These are phyloP conservation scores for Primulina eburnea DNA, from an alignment of 257 asterid species.

Conservation along the genomic window DNA sequence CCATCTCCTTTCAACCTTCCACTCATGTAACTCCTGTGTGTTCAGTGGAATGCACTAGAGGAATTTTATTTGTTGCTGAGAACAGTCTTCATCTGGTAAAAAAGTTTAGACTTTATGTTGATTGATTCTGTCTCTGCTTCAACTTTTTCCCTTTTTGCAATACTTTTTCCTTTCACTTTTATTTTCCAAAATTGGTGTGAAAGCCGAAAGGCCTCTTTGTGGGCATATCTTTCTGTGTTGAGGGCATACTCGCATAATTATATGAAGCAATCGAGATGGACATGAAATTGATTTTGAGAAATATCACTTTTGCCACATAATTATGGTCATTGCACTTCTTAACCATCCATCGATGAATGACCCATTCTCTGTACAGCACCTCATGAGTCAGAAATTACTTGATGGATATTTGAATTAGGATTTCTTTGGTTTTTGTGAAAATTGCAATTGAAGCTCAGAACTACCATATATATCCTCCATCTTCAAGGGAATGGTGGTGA, in stretches of 20 bases:
- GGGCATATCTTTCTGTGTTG: background rate
- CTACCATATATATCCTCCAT: background rate
- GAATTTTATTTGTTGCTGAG: conserved; percentile 91
- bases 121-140: conserved; percentile 10
- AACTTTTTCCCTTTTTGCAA: background rate
- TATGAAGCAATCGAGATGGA: background rate
- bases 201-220: background rate
- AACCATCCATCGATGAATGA: background rate
- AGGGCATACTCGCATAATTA: conserved; percentile 1
- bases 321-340: background rate
- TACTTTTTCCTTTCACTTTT: conserved; percentile 15
- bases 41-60: conserved; percentile 83
- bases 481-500: background rate
- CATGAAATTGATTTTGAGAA: conserved; percentile 1
- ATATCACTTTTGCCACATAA: background rate
- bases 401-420: background rate
- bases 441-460: background rate
- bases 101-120: conserved; percentile 15
- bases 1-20: conserved; percentile 91
- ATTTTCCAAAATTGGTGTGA: background rate
- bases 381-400: background rate
- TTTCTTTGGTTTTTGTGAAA: background rate
- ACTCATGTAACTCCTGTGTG: conserved; percentile 95
- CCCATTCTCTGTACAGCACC: background rate
- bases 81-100: conserved; percentile 94